Conservation (phyloP, 1,284 basidiomycete species). For the Apiotrichum siamense region DNA sequence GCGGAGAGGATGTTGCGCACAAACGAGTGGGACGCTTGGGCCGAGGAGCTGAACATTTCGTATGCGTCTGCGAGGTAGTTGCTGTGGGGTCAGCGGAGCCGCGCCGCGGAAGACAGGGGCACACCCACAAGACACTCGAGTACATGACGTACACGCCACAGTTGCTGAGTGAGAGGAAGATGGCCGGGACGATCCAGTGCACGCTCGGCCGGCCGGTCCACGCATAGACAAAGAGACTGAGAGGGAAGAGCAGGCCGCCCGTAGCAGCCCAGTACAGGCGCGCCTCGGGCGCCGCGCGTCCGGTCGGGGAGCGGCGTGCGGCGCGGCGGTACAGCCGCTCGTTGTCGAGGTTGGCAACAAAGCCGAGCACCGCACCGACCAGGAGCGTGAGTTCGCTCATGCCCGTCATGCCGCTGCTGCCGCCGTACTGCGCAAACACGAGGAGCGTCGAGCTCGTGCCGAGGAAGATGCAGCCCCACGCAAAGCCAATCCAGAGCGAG, state of each 20-base stretch:
- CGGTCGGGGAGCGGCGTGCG: slow-evolving; percentile 24
- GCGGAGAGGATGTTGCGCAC: slow-evolving; percentile 39
- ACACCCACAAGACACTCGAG: slow-evolving; percentile 37
- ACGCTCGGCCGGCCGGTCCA: slow-evolving; percentile 38
- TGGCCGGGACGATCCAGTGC: slow-evolving; percentile 35
- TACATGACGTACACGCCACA: slow-evolving; percentile 40
- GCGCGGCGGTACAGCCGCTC: slow-evolving; percentile 32
- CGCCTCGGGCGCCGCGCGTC: slow-evolving; percentile 49
- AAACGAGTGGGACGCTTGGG: slow-evolving; percentile 45
- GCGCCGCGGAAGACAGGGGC: too few species aligned
- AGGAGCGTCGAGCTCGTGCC: slow-evolving; percentile 29
- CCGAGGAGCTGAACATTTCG: slow-evolving; percentile 44
- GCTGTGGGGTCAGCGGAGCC: slow-evolving; percentile 12
- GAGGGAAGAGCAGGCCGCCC: slow-evolving; percentile 41
- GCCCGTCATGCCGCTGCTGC: slow-evolving; percentile 30
- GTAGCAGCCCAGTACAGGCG: slow-evolving; percentile 47
- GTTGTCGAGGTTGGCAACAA: slow-evolving; percentile 56
- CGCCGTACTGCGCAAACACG: slow-evolving; percentile 39
- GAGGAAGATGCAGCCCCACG: slow-evolving; percentile 43
- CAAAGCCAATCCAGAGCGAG: slow-evolving; percentile 48
- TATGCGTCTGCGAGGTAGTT: slow-evolving; percentile 44
- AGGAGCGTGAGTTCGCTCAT: slow-evolving; percentile 42
- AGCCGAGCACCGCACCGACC: slow-evolving; percentile 64
- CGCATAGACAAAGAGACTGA: slow-evolving; percentile 32
- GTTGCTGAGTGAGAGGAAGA: slow-evolving; percentile 24